phyloP scores from a whole-genome alignment of 2,329 filamentous ascomycete species.

The Fusarium fujikuroi region DNA sequence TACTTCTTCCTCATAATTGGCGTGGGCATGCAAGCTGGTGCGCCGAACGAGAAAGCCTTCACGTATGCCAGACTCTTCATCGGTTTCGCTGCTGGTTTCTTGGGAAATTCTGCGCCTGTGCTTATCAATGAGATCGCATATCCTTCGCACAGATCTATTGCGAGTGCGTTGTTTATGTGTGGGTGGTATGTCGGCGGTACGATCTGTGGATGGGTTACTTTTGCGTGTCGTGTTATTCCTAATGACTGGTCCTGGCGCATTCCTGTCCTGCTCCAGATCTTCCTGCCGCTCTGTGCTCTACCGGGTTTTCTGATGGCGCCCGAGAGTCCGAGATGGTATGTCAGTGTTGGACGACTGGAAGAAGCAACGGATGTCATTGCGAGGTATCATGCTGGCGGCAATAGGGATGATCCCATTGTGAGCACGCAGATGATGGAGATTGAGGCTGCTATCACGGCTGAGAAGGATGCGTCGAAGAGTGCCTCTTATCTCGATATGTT shows the following conservation, averaged over 20 bases:
- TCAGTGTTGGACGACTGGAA: not conserved
- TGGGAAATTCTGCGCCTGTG: not conserved
- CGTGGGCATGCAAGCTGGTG: constrained; percentile 4
- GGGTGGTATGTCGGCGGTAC: not conserved
- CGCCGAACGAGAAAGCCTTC: not conserved
- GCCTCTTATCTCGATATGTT: constrained; percentile 9
- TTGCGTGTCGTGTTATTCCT: not conserved
- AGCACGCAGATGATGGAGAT: constrained; percentile 4
- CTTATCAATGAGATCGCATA: constrained; percentile 1
- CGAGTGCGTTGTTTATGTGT: constrained; percentile 8
- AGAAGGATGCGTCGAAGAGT: not conserved
- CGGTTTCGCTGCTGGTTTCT: not conserved
- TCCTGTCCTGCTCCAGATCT: not conserved
- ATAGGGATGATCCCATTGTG: not conserved
- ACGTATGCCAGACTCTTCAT: not conserved
- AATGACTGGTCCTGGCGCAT: constrained; percentile 5
- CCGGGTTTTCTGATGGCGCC: not conserved
- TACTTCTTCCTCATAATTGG: constrained; percentile 9
- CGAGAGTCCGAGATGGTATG: constrained; percentile 10
- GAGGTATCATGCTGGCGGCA: not conserved
- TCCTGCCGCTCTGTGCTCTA: not conserved
- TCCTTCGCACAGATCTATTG: constrained; percentile 9
- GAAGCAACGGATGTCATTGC: not conserved
- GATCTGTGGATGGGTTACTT: constrained; percentile 1
- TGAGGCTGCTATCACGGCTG: not conserved